Conservation (phyloP, 2,329 filamentous ascomycete genomes). For the Hypoxylon sp. region DNA sequence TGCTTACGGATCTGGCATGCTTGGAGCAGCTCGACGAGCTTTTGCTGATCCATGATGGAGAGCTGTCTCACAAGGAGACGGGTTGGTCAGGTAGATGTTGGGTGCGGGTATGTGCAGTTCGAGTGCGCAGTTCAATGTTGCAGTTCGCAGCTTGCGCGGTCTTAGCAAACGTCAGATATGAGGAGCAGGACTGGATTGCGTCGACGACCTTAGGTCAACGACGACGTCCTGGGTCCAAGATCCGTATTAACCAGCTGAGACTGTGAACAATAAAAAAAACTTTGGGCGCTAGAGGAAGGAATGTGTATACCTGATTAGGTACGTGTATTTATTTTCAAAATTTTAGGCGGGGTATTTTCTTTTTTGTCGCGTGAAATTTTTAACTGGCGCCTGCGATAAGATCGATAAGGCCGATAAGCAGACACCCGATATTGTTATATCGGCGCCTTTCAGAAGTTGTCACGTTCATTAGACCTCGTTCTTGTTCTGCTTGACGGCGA, state of each 20-base stretch:
- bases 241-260: conserved; percentile 4
- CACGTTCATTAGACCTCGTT: too few relatives aligned
- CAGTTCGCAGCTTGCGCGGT: too few relatives aligned
- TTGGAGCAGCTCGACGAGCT: conserved; percentile 86
- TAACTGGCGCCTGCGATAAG: conserved; percentile 14
- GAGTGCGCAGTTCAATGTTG: too few relatives aligned
- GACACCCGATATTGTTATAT: not conserved
- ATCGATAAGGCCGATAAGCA: not conserved
- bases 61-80: too few relatives aligned
- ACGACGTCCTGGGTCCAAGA: conserved; percentile 16
- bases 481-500: too few relatives aligned
- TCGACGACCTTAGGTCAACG: conserved; percentile 32
- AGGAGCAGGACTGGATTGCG: conserved; percentile 16
- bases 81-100: not conserved
- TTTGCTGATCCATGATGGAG: conserved; percentile 75
- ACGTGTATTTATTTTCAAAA: conserved; percentile 24
- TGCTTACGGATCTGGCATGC: conserved; percentile 85
- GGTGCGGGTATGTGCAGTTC: not conserved
- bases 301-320: too few relatives aligned
- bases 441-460: too few relatives aligned
- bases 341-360: conserved; percentile 25
- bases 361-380: conserved; percentile 18
- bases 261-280: not conserved
- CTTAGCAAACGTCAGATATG: conserved; percentile 1
- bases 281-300: conserved; percentile 17